These are phyloP conservation scores for Elongisporangium prolatum DNA, from an alignment of 352 stramenopile species.

Conservation along the genomic window DNA sequence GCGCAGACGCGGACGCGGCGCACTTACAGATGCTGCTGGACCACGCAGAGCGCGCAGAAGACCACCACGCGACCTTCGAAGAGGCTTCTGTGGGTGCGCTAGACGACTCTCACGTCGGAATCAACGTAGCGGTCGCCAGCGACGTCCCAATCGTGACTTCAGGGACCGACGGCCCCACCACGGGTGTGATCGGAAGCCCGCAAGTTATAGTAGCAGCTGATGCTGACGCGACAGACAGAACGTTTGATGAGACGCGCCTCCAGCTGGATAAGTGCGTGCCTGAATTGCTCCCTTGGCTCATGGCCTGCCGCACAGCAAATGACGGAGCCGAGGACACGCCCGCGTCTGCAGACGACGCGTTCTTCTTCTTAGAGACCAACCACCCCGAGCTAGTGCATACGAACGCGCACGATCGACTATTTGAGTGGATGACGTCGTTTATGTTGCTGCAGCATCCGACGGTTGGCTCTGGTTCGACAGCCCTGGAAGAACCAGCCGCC, in stretches of 20 bases:
- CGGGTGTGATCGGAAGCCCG: neutral
- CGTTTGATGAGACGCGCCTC: neutral
- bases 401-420: constrained; percentile 24
- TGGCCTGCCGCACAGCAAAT: constrained; percentile 19
- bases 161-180: neutral
- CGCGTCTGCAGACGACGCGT: constrained; percentile 31
- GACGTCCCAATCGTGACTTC: neutral
- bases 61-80: neutral
- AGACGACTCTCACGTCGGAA: neutral
- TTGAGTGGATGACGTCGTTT: constrained; percentile 61
- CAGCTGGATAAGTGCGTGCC: neutral
- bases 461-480: neutral
- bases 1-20: no score
- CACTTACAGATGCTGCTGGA: neutral
- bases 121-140: neutral
- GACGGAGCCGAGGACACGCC: constrained; percentile 17
- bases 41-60: neutral
- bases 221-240: neutral
- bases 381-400: constrained; percentile 53
- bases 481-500: constrained; percentile 8
- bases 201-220: neutral
- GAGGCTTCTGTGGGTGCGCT: neutral
- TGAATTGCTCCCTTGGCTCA: neutral
- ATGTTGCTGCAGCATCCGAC: constrained; percentile 25
- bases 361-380: constrained; percentile 62